Conservation (phyloP, 2,329 filamentous ascomycete species). For the Colletotrichum gloeosporioides region DNA sequence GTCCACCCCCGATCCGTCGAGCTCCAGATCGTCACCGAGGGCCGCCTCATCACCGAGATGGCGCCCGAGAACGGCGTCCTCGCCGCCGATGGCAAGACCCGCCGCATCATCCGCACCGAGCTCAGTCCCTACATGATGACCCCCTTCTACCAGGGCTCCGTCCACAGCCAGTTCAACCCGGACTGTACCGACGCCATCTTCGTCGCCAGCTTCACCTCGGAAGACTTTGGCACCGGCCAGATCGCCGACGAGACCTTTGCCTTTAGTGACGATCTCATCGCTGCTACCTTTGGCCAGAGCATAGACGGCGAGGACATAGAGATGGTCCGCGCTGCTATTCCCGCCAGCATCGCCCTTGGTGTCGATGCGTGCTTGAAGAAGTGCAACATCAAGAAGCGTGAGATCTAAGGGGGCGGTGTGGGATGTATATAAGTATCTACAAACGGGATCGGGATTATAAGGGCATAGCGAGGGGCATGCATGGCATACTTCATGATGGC, state of each 20-base stretch:
- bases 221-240: slow-evolving; percentile 59
- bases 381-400: slow-evolving; percentile 42
- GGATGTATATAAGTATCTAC: neutral
- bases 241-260: slow-evolving; percentile 55
- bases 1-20: slow-evolving; percentile 59
- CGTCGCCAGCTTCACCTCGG: slow-evolving; percentile 52
- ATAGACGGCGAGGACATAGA: slow-evolving; percentile 53
- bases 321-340: slow-evolving; percentile 46
- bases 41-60: slow-evolving; percentile 56
- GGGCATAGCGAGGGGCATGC: neutral
- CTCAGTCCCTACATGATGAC: slow-evolving; percentile 53
- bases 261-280: slow-evolving; percentile 49
- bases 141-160: slow-evolving; percentile 58
- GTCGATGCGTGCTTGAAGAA: slow-evolving; percentile 55
- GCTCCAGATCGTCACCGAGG: slow-evolving; percentile 56
- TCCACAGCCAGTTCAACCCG: slow-evolving; percentile 64
- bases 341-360: slow-evolving; percentile 54
- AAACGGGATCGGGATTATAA: neutral
- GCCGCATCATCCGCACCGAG: slow-evolving; percentile 35
- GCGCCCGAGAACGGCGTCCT: slow-evolving; percentile 56
- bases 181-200: slow-evolving; percentile 56
- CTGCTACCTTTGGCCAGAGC: slow-evolving; percentile 50
- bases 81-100: slow-evolving; percentile 36
- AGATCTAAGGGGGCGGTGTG: neutral
- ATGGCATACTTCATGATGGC: neutral